Conservation (phyloP, 2,329 filamentous ascomycete species). For the Harringtonia lauricola region DNA sequence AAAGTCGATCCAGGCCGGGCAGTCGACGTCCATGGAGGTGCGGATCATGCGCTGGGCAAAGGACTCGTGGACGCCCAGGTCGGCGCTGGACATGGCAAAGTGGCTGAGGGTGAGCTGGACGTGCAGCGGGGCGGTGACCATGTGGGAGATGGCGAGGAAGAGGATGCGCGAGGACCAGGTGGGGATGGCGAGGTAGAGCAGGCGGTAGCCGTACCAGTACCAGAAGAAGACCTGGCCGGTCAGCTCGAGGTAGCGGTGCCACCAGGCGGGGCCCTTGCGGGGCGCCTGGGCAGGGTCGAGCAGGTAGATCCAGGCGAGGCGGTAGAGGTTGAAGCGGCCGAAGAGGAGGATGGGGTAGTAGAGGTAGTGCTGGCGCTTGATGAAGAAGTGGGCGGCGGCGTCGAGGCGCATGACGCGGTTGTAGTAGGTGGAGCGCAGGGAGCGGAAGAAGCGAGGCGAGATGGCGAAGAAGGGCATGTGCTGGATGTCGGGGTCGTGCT, state of each 20-base stretch:
- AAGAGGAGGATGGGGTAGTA: conserved; percentile 76
- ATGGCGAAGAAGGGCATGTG: conserved; percentile 84
- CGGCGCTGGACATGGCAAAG: conserved; percentile 86
- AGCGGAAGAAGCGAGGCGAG: conserved; percentile 67
- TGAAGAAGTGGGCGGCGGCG: conserved; percentile 53
- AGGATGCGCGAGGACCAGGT: conserved; percentile 56
- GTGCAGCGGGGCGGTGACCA: conserved; percentile 71
- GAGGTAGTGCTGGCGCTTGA: conserved; percentile 67
- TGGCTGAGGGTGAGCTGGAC: conserved; percentile 90
- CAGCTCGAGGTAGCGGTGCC: conserved; percentile 72
- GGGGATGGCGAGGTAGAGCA: conserved; percentile 64
- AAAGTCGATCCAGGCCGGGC: conserved; percentile 78
- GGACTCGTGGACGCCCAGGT: conserved; percentile 72
- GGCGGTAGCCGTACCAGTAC: conserved; percentile 75
- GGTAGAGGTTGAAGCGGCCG: conserved; percentile 80
- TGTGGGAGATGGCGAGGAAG: conserved; percentile 72
- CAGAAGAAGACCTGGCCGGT: conserved; percentile 71
- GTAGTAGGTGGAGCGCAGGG: conserved; percentile 71
- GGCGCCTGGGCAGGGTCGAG: conserved; percentile 54
- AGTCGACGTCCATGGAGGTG: conserved; percentile 90
- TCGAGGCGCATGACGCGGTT: conserved; percentile 72
- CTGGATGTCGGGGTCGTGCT: conserved; percentile 92
- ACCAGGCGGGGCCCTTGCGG: conserved; percentile 65
- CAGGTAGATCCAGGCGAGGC: conserved; percentile 69
- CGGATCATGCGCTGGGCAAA: conserved; percentile 86